phyloP scores from a whole-genome alignment of 495 filamentous ascomycete species.

The Xylaria nigripes region DNA sequence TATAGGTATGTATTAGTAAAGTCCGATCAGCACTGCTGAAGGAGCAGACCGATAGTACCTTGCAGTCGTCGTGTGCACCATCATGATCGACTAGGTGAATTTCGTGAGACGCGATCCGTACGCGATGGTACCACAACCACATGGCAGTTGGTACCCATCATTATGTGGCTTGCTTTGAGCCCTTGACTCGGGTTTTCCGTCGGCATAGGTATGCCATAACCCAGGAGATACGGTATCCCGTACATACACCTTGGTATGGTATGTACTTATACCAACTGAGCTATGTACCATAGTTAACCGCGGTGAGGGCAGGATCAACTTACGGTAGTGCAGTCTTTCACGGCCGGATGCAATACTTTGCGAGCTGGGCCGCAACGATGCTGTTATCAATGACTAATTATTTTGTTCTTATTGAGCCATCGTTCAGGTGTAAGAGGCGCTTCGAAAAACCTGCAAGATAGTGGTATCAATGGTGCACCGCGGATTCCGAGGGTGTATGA shows the following conservation, averaged over 20 bases:
- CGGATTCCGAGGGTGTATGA: neutral
- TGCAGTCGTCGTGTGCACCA: slow-evolving; percentile 5
- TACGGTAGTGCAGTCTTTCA: neutral
- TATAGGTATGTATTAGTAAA: neutral
- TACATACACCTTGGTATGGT: too few species aligned
- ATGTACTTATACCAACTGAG: too few species aligned
- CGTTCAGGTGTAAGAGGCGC: neutral
- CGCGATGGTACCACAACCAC: slow-evolving; percentile 14
- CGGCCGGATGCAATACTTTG: slow-evolving; percentile 4
- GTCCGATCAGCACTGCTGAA: slow-evolving; percentile 1
- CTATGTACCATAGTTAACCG: neutral
- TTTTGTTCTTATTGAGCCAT: neutral
- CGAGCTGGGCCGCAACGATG: neutral
- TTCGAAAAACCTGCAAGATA: neutral
- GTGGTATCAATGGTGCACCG: neutral
- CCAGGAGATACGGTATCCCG: too few species aligned
- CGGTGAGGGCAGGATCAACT: neutral
- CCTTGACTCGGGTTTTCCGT: slow-evolving; percentile 8
- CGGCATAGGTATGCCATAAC: too few species aligned
- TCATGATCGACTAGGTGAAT: slow-evolving; percentile 4
- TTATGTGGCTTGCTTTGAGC: slow-evolving; percentile 9
- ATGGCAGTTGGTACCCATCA: slow-evolving; percentile 9
- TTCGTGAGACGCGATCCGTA: slow-evolving; percentile 4
- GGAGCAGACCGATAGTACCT: slow-evolving; percentile 8
- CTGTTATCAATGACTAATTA: neutral